Evolutionary conservation across 1,139 yeast species (phyloP), one percentile per base, ranked within the genome.

Genomic region (Pichiaceae sp.): DNA sequence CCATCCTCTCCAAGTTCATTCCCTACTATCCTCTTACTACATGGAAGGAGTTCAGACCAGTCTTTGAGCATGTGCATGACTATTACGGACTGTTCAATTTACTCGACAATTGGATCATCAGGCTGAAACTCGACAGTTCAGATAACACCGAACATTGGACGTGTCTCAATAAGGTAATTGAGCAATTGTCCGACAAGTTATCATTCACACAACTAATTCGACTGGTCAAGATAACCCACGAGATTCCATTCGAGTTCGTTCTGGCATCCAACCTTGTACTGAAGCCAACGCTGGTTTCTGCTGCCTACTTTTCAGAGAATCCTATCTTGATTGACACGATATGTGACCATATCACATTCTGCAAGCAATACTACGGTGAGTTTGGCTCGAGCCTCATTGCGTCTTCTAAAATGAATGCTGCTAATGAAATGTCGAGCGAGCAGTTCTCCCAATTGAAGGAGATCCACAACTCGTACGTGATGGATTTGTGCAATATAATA

Each of bases 401-500:
- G n/a, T n/a, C n/a, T n/a, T 11, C 17, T n/a, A 25, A 38, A 5
- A 40, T 60, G 8, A 14, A 15, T n/a, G 42, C 26, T 9, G 16
- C 16, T 15, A 14, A 27, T 17, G 33, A 31, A 14, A 36, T 45
- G 18, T 41, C 46, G 34, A 27, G 15, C 2, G 38, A 31, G 7
- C 21, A 44, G 17, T 43, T 47, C 4, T 50, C 51, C 9, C 45
- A 47, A 25, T 48, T 53, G 11, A 64, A 67, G 31, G 45, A 47
- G n/a, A 37, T 69, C 4, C 78, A 73, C 38, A 76, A 77, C 39
- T 59, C 72, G 0, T 72, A 68, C 41, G 70, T 78, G 7, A 65
- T 75, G 64, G 87, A 80, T 50, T 49, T 72, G 6, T 66, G 82
- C 36, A 79, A 79, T 42, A 63, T 72, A 24, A 42, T 77, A 1